Conservation (phyloP, 192 early-diverging fungal species). For the Mortierella claussenii region DNA sequence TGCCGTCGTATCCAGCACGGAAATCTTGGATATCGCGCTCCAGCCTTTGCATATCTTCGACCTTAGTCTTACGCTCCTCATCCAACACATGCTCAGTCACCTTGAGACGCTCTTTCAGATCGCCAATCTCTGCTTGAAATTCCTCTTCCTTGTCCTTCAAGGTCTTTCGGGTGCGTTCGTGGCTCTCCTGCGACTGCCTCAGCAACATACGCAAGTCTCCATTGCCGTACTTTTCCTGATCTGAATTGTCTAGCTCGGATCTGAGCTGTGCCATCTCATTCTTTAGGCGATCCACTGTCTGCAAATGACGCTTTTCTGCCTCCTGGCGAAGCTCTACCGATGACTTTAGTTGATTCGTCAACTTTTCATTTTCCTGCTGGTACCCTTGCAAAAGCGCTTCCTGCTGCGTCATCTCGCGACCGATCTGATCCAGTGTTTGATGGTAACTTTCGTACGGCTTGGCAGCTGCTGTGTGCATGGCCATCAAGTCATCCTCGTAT, state of each 20-base stretch:
- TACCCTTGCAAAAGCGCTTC: conserved; percentile 47
- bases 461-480: conserved; percentile 52
- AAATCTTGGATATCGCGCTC: conserved; percentile 38
- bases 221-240: conserved; percentile 40
- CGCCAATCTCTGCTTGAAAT: conserved; percentile 30
- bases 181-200: conserved; percentile 22
- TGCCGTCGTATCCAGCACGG: conserved; percentile 36
- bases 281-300: conserved; percentile 28
- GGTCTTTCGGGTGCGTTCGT: conserved; percentile 21
- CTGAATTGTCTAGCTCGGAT: conserved; percentile 28
- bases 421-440: conserved; percentile 46
- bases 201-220: conserved; percentile 22
- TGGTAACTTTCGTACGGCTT: conserved; percentile 51
- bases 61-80: conserved; percentile 31
- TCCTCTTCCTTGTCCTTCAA: conserved; percentile 52
- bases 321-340: conserved; percentile 48
- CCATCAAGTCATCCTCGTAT: conserved; percentile 52
- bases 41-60: conserved; percentile 44
- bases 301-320: conserved; percentile 47
- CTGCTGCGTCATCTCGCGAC: conserved; percentile 52
- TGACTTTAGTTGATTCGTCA: conserved; percentile 41
- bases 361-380: conserved; percentile 48
- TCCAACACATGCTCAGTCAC: conserved; percentile 32
- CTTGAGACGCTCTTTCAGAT: conserved; percentile 29
- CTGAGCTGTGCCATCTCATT: conserved; percentile 32